Evolutionary conservation across 2,329 filamentous ascomycete species (phyloP).

Genomic region (Scedosporium boydii): DNA sequence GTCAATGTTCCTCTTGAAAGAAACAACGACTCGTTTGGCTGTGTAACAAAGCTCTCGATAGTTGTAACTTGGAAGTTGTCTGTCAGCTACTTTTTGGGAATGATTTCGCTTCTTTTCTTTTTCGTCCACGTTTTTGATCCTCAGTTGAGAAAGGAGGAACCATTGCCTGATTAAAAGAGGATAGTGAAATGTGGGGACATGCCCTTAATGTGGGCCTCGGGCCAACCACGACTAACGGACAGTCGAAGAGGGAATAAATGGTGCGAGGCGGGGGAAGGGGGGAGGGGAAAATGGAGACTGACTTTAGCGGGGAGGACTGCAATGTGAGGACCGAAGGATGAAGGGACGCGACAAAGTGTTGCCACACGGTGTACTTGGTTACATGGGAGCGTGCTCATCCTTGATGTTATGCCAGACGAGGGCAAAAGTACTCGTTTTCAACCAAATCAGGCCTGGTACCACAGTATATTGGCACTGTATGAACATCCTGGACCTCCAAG

Average conservation of each 20-base stretch:
- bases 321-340: no score
- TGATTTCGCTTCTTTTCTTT: conserved; percentile 3
- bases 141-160: conserved; percentile 4
- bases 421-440: no score
- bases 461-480: no score
- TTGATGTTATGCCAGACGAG: no score
- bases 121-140: conserved; percentile 6
- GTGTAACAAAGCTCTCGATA: background rate
- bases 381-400: no score
- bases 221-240: background rate
- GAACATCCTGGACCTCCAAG: no score
- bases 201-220: background rate
- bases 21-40: background rate
- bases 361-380: no score
- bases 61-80: conserved; percentile 2
- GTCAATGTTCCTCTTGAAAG: background rate
- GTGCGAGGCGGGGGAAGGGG: background rate
- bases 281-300: background rate
- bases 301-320: background rate
- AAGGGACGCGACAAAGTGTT: no score
- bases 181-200: conserved; percentile 4
- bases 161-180: conserved; percentile 5
- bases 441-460: no score
- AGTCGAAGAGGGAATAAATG: conserved; percentile 1
- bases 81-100: conserved; percentile 2